A percentile compares a stretch with the other conserved stretches of the same genome.
phyloP scores from a whole-genome alignment of 306 rosid genomes.

The Neltuma alba region DNA sequence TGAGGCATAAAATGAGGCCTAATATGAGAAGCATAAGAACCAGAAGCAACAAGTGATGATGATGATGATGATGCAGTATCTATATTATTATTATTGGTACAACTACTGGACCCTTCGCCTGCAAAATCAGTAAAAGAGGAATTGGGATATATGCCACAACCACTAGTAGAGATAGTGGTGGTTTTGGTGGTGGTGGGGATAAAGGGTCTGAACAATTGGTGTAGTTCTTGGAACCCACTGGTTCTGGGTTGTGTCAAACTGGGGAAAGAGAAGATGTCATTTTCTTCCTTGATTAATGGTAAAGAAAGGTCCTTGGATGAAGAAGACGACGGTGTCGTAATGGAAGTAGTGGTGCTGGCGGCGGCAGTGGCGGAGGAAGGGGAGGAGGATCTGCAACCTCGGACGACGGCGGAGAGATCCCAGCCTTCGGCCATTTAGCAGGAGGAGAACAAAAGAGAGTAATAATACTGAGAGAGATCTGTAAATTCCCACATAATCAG shows the following conservation, averaged over 20 bases:
- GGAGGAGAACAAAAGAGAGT: background rate
- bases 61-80: background rate
- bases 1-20: constrained; percentile 33
- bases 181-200: constrained; percentile 33
- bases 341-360: background rate
- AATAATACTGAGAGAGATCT: background rate
- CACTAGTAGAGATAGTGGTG: constrained; percentile 32
- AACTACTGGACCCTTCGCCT: constrained; percentile 32
- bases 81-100: background rate
- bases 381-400: constrained; percentile 51
- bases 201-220: constrained; percentile 46
- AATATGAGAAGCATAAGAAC: constrained; percentile 11
- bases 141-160: constrained; percentile 37
- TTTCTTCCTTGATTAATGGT: constrained; percentile 35
- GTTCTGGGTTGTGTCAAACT: constrained; percentile 41
- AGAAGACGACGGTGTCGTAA: background rate
- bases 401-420: constrained; percentile 81
- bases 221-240: constrained; percentile 53
- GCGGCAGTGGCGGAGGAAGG: background rate
- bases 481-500: constrained; percentile 12
- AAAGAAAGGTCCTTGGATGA: constrained; percentile 21
- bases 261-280: constrained; percentile 48
- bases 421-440: constrained; percentile 59
- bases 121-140: constrained; percentile 39
- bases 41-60: background rate